Percentiles rank a stretch among this genome's conserved stretches.
Conservation (phyloP, 1,284 basidiomycete genomes). For the Cronartium quercuum region DNA sequence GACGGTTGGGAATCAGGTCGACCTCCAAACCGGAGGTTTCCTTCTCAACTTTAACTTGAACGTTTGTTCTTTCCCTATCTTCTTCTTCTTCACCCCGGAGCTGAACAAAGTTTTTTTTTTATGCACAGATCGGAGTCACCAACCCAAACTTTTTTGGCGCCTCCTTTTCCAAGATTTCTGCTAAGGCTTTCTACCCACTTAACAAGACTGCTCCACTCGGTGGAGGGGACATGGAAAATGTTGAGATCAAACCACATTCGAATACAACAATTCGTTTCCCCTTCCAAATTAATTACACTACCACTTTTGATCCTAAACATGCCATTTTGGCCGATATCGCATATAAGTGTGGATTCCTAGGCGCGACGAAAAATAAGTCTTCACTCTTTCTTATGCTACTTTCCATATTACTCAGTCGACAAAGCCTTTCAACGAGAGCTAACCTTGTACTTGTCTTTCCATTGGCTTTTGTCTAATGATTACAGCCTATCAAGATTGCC, state of each 20-base stretch:
- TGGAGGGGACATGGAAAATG: constrained; percentile 20
- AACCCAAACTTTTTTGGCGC: constrained; percentile 44
- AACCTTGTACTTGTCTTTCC: not conserved
- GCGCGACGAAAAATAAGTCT: constrained; percentile 14
- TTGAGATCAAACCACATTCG: constrained; percentile 7
- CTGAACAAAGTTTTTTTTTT: not conserved
- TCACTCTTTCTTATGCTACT: constrained; percentile 8
- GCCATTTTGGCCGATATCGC: constrained; percentile 45
- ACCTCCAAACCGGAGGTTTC: constrained; percentile 42
- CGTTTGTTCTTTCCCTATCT: constrained; percentile 39
- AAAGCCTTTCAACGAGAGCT: not conserved
- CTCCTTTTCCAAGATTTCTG: constrained; percentile 42
- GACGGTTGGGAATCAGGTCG: constrained; percentile 42
- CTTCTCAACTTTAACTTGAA: constrained; percentile 43
- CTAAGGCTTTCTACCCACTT: not conserved
- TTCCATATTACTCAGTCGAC: no score
- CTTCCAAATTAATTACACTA: constrained; percentile 41
- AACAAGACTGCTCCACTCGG: constrained; percentile 16
- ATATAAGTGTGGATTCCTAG: constrained; percentile 45
- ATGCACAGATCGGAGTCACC: constrained; percentile 20
- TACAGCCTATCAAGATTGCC: constrained; percentile 43
- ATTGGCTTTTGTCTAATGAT: not conserved
- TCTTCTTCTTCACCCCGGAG: not conserved
- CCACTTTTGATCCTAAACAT: constrained; percentile 42
- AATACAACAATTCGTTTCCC: constrained; percentile 45